Base-by-base conservation (phyloP, 352 stramenopile species). In the Phytophthora meadii region DNA sequence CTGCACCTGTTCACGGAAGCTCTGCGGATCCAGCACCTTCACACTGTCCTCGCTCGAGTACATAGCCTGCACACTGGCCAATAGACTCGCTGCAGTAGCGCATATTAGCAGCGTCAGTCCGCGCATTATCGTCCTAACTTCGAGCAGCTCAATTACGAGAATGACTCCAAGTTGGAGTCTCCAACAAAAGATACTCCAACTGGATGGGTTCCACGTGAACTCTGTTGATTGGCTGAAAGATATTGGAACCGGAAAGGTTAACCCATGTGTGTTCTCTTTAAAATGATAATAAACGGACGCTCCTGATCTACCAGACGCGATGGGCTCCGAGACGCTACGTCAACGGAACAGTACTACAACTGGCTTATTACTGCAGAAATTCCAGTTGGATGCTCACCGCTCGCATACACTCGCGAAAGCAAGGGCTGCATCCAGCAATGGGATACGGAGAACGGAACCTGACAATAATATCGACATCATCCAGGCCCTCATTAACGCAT, bases 1-100 rank as follows among this genome's bases (percentile, higher is more conserved):
- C 72, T 89, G 77, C 53, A 95, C 57, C 53, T 81, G 61, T 53
- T 93, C 83, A 11, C 82, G 78, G 45, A 95, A 84, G 60, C 75
- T 84, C 68, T 89, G 78, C 0, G 84, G 65, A 54, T 95, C 87
- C 42, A 95, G 70, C 32, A 90, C 36, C 65, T 88, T 89, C 24
- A 95, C 87, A 24, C 71, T 72, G 10, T 84, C 86, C 22, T 79
- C 83, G 61, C 63, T 84, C 51, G 70, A 76, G 76, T 94, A 95
- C 64, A 95, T 81, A 17, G 56, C 75, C 34, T 76, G 67, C 25
- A 72, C 72, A 17, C 59, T 48, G 14, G 54, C 51, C 48, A 81
- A 50, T 37, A 89, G 36, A 50, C 76, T 77, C 10, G 71, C 54
- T 55, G 68, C 65, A n/a, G 74, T 32, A 49, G 70, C 50, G 28